These are phyloP conservation scores for Aspergillus sp. DNA, from an alignment of 2,329 filamentous ascomycete genomes.

Conservation along the genomic window DNA sequence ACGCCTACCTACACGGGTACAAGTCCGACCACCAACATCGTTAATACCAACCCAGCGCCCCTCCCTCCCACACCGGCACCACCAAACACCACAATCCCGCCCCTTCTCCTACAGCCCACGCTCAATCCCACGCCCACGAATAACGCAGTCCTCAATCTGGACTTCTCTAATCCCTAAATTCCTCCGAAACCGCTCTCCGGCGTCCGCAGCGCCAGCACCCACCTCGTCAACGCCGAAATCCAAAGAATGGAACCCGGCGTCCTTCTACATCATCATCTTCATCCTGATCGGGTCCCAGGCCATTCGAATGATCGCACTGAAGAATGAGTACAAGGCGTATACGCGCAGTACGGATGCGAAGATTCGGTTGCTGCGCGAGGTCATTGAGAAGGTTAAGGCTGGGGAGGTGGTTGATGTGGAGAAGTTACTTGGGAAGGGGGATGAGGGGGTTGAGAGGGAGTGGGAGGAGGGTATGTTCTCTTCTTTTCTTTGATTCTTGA, in stretches of 20 bases:
- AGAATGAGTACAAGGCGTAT: conserved; percentile 74
- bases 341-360: conserved; percentile 77
- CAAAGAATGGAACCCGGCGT: conserved; percentile 78
- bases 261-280: conserved; percentile 81
- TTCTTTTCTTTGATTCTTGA: background rate
- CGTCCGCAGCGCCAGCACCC: conserved; percentile 8
- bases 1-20: background rate
- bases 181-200: conserved; percentile 28
- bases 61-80: background rate
- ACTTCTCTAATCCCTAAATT: conserved; percentile 44
- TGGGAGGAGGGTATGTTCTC: conserved; percentile 78
- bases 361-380: conserved; percentile 74
- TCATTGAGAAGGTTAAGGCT: conserved; percentile 51
- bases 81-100: conserved; percentile 11
- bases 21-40: background rate
- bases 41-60: background rate
- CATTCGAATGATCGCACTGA: conserved; percentile 85
- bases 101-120: background rate
- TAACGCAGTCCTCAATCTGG: conserved; percentile 63
- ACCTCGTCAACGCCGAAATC: conserved; percentile 46
- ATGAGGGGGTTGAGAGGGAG: conserved; percentile 73
- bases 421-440: conserved; percentile 76
- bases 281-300: conserved; percentile 92
- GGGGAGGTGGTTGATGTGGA: conserved; percentile 79
- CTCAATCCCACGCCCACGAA: conserved; percentile 21